Conservation (phyloP, 208 protist genomes). For the Phytomonas sp. region DNA sequence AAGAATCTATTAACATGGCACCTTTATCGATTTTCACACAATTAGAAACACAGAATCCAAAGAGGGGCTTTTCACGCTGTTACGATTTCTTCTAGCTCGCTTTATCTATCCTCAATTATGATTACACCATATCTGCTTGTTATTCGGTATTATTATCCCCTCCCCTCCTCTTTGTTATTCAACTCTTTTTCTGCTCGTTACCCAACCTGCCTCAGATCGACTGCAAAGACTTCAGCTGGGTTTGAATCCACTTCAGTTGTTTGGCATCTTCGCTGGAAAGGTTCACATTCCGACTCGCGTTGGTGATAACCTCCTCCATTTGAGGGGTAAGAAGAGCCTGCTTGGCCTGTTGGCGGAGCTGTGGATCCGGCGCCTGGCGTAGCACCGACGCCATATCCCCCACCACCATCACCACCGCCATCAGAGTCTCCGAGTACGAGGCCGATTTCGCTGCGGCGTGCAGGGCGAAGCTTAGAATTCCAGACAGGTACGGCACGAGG, state of each 20-base stretch:
- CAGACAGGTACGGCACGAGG: slow-evolving; percentile 52
- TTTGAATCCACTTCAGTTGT: slow-evolving; percentile 57
- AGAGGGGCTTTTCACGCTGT: neutral
- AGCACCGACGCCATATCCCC: slow-evolving; percentile 81
- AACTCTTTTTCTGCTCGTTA: neutral
- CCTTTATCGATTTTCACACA: neutral
- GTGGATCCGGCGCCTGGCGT: slow-evolving; percentile 22
- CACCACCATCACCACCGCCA: slow-evolving; percentile 60
- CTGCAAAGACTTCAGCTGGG: slow-evolving; percentile 43
- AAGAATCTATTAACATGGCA: neutral
- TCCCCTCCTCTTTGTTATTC: neutral
- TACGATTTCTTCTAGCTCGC: neutral
- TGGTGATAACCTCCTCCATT: slow-evolving; percentile 26
- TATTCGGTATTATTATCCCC: slow-evolving; percentile 8
- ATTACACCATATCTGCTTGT: neutral
- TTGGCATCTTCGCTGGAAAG: slow-evolving; percentile 34
- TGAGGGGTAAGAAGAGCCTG: slow-evolving; percentile 37
- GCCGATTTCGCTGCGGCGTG: slow-evolving; percentile 34
- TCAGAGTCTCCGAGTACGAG: slow-evolving; percentile 47
- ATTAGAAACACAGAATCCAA: neutral
- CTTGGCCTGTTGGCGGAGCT: slow-evolving; percentile 57
- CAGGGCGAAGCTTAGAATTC: slow-evolving; percentile 64
- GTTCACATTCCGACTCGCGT: slow-evolving; percentile 15
- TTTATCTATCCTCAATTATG: neutral
- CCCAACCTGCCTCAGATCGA: slow-evolving; percentile 13